A percentile compares a stretch with the other conserved stretches of the same genome.
Evolutionary conservation across 495 filamentous ascomycete species (phyloP).

Genomic region (Glonium stellatum): DNA sequence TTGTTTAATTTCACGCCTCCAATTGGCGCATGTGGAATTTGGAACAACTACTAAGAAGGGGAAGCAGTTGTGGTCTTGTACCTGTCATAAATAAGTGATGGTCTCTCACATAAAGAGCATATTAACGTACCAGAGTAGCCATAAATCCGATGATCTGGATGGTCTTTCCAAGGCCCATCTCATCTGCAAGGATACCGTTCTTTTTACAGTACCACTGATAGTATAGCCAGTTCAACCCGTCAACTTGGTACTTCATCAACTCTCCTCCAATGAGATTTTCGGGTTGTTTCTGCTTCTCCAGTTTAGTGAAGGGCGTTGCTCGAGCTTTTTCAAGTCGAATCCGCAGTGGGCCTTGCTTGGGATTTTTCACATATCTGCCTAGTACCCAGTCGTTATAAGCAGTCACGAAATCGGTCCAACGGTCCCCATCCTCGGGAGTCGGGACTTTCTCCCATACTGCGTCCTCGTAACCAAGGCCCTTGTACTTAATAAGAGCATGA

Average conservation of each 20-base stretch:
- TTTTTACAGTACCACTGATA: constrained; percentile 75
- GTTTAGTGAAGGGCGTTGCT: constrained; percentile 54
- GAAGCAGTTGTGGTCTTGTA: constrained; percentile 70
- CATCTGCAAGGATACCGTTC: constrained; percentile 93
- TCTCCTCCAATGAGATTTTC: constrained; percentile 64
- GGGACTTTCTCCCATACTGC: constrained; percentile 84
- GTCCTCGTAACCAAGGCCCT: constrained; percentile 92
- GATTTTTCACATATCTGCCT: constrained; percentile 60
- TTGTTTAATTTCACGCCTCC: constrained; percentile 91
- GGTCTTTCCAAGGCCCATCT: constrained; percentile 98
- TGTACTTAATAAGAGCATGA: constrained; percentile 77
- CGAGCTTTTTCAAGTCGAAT: constrained; percentile 57
- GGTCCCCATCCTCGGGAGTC: constrained; percentile 51
- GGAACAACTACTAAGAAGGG: constrained; percentile 92
- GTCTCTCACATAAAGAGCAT: too few relatives aligned
- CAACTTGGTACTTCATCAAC: constrained; percentile 88
- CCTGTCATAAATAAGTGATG: too few relatives aligned
- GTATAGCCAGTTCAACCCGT: constrained; percentile 95
- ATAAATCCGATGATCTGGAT: constrained; percentile 87
- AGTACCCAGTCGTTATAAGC: constrained; percentile 82
- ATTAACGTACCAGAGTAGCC: constrained; percentile 46
- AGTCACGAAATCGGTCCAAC: constrained; percentile 72
- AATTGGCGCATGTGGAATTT: constrained; percentile 92
- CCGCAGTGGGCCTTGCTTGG: constrained; percentile 46
- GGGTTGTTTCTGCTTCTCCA: constrained; percentile 69